These are phyloP conservation scores for Lithospermum erythrorhizon DNA, from an alignment of 257 asterid genomes.

Conservation along the genomic window DNA sequence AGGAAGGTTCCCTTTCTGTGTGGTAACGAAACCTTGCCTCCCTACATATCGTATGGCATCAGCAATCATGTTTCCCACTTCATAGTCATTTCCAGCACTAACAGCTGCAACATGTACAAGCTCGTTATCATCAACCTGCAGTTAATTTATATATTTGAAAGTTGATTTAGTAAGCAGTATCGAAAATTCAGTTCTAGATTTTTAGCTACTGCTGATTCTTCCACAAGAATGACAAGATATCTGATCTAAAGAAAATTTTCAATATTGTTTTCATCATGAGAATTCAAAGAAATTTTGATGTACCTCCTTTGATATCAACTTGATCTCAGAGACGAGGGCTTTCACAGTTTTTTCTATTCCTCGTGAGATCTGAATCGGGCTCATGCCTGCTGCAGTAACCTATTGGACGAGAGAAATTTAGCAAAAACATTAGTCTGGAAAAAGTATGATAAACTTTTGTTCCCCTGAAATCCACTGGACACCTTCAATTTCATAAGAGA, in stretches of 20 bases:
- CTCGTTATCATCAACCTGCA: constrained; percentile 78
- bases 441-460: not conserved
- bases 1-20: constrained; percentile 62
- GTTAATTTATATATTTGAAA: not conserved
- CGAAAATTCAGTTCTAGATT: not conserved
- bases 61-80: constrained; percentile 54
- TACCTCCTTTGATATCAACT: constrained; percentile 74
- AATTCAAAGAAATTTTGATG: not conserved
- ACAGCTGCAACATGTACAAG: constrained; percentile 77
- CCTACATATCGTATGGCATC: constrained; percentile 65
- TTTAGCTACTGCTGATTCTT: not conserved
- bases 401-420: constrained; percentile 14
- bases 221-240: not conserved
- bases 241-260: not conserved
- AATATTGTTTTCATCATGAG: not conserved
- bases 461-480: not conserved
- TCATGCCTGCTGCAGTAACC: constrained; percentile 71
- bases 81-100: constrained; percentile 78
- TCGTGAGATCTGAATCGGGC: constrained; percentile 68
- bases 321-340: constrained; percentile 65
- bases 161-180: constrained; percentile 1
- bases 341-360: constrained; percentile 68
- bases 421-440: not conserved
- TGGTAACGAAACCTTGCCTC: constrained; percentile 47
- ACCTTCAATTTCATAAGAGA: not conserved